Percentiles rank a stretch among this genome's conserved stretches.
Conservation (phyloP, 345 rosid species). For the Gynandropsis gynandra region DNA sequence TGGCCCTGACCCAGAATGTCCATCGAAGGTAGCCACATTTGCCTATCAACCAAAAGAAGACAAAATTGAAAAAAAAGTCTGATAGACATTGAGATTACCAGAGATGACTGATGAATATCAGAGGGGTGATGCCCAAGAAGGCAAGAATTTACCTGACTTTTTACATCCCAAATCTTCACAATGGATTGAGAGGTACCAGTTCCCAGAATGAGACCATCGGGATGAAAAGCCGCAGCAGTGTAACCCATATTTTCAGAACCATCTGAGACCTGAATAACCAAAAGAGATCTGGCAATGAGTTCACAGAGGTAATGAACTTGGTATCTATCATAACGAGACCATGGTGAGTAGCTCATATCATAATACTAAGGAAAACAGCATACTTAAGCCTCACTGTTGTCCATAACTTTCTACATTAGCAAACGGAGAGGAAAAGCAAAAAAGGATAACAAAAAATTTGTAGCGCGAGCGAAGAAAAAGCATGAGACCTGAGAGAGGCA, state of each 20-base stretch:
- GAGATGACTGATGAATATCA: not conserved
- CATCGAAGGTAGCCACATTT: conserved; percentile 83
- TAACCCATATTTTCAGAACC: conserved; percentile 53
- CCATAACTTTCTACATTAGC: not conserved
- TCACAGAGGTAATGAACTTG: not conserved
- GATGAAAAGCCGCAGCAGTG: conserved; percentile 98
- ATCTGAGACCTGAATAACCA: conserved; percentile 59
- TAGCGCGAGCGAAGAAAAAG: conserved; percentile 9
- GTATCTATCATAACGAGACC: no score
- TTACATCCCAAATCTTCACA: conserved; percentile 97
- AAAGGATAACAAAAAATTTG: conserved; percentile 3
- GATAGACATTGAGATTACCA: conserved; percentile 11
- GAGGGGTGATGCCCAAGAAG: conserved; percentile 6
- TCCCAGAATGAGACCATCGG: conserved; percentile 98
- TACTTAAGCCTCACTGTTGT: not conserved
- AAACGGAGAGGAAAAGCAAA: not conserved
- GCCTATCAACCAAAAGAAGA: conserved; percentile 36
- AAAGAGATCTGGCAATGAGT: conserved; percentile 12
- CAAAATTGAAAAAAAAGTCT: conserved; percentile 5
- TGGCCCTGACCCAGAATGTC: conserved; percentile 54
- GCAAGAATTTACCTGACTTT: conserved; percentile 58
- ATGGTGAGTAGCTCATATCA: no score
- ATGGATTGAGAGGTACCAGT: conserved; percentile 79
- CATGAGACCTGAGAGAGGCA: conserved; percentile 75
- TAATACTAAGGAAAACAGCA: not conserved